Evolutionary conservation across 2,329 filamentous ascomycete species (phyloP).

Genomic region (Xylariaceae sp.): DNA sequence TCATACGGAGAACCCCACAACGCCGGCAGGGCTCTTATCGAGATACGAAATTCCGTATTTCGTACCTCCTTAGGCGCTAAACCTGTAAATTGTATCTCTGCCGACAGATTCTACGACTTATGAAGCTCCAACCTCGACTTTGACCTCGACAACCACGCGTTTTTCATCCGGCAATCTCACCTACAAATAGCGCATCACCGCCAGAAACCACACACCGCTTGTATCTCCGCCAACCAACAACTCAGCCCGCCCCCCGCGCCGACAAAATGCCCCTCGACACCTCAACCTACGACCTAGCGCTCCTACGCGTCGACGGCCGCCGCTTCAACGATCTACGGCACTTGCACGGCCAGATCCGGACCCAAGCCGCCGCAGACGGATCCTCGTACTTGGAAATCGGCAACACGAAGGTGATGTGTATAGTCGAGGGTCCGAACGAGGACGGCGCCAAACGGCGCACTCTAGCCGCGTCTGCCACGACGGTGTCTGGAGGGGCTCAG

Average conservation of each 20-base stretch:
- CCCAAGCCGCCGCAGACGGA: conserved; percentile 86
- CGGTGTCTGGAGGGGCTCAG: conserved; percentile 27
- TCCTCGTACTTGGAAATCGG: conserved; percentile 94
- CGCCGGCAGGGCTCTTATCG: not conserved
- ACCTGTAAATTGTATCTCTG: not conserved
- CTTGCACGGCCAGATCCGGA: conserved; percentile 82
- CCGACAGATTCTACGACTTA: not conserved
- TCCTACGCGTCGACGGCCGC: conserved; percentile 75
- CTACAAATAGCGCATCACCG: not conserved
- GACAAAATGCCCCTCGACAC: conserved; percentile 84
- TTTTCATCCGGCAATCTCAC: not conserved
- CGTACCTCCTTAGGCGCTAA: not conserved
- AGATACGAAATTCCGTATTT: not conserved
- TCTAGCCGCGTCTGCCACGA: conserved; percentile 17
- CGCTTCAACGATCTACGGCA: conserved; percentile 96
- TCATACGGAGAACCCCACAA: not conserved
- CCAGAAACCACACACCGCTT: not conserved
- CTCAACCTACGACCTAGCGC: conserved; percentile 81
- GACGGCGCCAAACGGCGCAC: conserved; percentile 37
- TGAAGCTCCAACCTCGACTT: not conserved
- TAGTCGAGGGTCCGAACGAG: conserved; percentile 80
- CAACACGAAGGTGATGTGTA: conserved; percentile 94
- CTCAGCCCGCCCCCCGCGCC: no score
- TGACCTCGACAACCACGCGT: not conserved
- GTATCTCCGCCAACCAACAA: not conserved